Conservation (phyloP, 352 stramenopile species). For the Blastocystis sp. region DNA sequence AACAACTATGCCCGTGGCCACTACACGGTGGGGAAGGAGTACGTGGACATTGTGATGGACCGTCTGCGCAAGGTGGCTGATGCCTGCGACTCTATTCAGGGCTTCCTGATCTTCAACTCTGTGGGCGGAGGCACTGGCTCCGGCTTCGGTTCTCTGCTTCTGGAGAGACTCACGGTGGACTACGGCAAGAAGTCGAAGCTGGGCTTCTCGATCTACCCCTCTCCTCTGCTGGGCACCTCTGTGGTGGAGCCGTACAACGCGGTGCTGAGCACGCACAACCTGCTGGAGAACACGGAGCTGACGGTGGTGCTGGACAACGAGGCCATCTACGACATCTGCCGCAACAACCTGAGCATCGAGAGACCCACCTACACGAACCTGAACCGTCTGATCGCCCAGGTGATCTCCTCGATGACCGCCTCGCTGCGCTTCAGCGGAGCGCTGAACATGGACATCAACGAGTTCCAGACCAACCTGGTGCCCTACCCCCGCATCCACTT, state of each 20-base stretch:
- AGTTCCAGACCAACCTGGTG: slow-evolving; percentile 98
- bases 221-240: slow-evolving; percentile 87
- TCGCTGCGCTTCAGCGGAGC: slow-evolving; percentile 94
- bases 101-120: slow-evolving; percentile 93
- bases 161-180: slow-evolving; percentile 90
- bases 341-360: slow-evolving; percentile 90
- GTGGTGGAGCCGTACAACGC: slow-evolving; percentile 97
- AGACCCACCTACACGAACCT: slow-evolving; percentile 96
- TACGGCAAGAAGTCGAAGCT: slow-evolving; percentile 94
- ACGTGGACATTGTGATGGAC: slow-evolving; percentile 90
- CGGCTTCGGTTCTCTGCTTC: slow-evolving; percentile 87
- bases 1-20: slow-evolving; percentile 85
- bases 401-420: slow-evolving; percentile 94
- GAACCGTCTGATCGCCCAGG: slow-evolving; percentile 91
- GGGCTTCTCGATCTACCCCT: slow-evolving; percentile 91
- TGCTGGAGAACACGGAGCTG: slow-evolving; percentile 92
- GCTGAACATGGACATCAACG: slow-evolving; percentile 96
- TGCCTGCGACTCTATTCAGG: slow-evolving; percentile 89
- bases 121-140: slow-evolving; percentile 92
- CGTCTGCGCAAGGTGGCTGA: slow-evolving; percentile 89
- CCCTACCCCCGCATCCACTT: slow-evolving; percentile 98
- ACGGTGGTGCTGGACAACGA: slow-evolving; percentile 93
- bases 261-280: slow-evolving; percentile 85
- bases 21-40: slow-evolving; percentile 86
- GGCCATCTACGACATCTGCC: slow-evolving; percentile 92